phyloP scores from a whole-genome alignment of 2,329 filamentous ascomycete species.

The Scytalidium lignicola region DNA sequence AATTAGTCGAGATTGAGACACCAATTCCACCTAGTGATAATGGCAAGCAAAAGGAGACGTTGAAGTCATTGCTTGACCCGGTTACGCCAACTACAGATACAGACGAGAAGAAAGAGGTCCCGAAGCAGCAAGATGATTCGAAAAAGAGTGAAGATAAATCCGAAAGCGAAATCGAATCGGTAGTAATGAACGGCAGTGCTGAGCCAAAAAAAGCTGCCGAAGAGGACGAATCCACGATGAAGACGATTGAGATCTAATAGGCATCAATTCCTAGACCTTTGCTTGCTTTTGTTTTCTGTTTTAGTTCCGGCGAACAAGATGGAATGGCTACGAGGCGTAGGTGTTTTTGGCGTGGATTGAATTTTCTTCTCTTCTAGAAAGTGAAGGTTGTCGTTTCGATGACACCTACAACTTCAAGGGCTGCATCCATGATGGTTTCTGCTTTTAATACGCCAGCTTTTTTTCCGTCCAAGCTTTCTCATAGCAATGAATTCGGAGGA shows the following conservation, averaged over 20 bases:
- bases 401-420: background rate
- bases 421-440: background rate
- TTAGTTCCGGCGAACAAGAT: background rate
- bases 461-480: background rate
- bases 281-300: background rate
- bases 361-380: background rate
- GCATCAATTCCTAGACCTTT: background rate
- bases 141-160: conserved; percentile 12
- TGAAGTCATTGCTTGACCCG: conserved; percentile 20
- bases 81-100: conserved; percentile 14
- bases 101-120: conserved; percentile 25
- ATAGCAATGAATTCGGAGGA: background rate
- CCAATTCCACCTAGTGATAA: conserved; percentile 21
- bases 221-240: conserved; percentile 29
- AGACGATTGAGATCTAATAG: conserved; percentile 30
- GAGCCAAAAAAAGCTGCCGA: conserved; percentile 22
- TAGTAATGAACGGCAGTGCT: conserved; percentile 18
- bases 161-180: conserved; percentile 9
- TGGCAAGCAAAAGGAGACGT: conserved; percentile 19
- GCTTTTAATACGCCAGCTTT: background rate
- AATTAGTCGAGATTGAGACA: conserved; percentile 30
- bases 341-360: background rate
- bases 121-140: conserved; percentile 2
- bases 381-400: background rate
- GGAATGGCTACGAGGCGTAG: background rate